Percentiles rank a stretch among this genome's conserved stretches.
Conservation (phyloP, 441 rosid species). For the Adansonia gregorii region DNA sequence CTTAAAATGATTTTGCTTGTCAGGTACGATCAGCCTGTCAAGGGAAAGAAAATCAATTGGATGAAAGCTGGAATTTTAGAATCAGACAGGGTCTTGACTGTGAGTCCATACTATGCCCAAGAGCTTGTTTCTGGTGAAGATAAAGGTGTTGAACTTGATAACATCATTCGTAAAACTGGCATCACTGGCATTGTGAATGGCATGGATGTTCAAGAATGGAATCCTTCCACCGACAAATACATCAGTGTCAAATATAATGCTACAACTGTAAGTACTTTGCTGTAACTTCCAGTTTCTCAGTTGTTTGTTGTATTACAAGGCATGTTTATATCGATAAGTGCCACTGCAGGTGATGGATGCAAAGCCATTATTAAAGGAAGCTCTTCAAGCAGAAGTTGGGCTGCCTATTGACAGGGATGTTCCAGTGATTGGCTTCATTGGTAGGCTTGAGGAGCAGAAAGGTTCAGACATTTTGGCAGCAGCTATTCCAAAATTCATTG, state of each 20-base stretch:
- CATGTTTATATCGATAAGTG: background rate
- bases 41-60: constrained; percentile 96
- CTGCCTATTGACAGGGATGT: constrained; percentile 73
- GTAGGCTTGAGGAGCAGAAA: constrained; percentile 93
- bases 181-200: constrained; percentile 81
- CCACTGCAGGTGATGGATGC: constrained; percentile 65
- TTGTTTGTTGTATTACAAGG: background rate
- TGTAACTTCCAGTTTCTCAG: background rate
- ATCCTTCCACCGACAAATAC: constrained; percentile 80
- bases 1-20: constrained; percentile 10
- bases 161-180: constrained; percentile 51
- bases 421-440: constrained; percentile 89
- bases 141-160: constrained; percentile 81
- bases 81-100: constrained; percentile 72
- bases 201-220: constrained; percentile 98
- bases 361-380: constrained; percentile 84
- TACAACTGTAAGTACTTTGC: constrained; percentile 60
- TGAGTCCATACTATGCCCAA: constrained; percentile 81
- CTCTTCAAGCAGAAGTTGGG: constrained; percentile 88
- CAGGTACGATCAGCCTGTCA: constrained; percentile 66
- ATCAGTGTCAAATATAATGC: constrained; percentile 64
- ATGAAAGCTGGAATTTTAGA: constrained; percentile 88
- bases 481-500: constrained; percentile 66
- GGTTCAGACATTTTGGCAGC: constrained; percentile 88
- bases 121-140: constrained; percentile 77